Evolutionary conservation across 2,329 filamentous ascomycete genomes (phyloP).

Genomic region (Boeremia exigua): DNA sequence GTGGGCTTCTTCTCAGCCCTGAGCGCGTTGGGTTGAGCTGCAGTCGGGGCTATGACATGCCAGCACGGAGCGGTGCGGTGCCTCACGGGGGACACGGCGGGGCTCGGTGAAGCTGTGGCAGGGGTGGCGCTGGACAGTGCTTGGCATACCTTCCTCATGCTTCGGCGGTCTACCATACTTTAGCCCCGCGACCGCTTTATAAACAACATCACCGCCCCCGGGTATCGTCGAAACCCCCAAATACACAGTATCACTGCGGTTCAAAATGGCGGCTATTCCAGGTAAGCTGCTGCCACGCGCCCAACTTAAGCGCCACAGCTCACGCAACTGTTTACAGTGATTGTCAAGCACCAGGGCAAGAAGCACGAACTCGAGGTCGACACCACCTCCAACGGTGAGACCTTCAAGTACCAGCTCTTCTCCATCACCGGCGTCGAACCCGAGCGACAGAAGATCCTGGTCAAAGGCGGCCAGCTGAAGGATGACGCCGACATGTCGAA

Average conservation of each 20-base stretch:
- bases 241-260: slow-evolving; percentile 7
- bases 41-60: slow-evolving; percentile 39
- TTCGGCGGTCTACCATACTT: slow-evolving; percentile 36
- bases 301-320: slow-evolving; percentile 20
- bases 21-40: slow-evolving; percentile 23
- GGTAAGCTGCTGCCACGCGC: slow-evolving; percentile 25
- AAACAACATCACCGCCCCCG: slow-evolving; percentile 22
- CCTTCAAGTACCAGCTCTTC: slow-evolving; percentile 94
- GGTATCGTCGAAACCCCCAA: not conserved
- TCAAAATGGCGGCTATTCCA: slow-evolving; percentile 47
- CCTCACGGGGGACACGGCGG: slow-evolving; percentile 21
- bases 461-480: slow-evolving; percentile 94
- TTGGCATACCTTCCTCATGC: slow-evolving; percentile 34
- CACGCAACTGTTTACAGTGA: slow-evolving; percentile 62
- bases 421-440: slow-evolving; percentile 96
- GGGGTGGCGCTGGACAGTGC: slow-evolving; percentile 16
- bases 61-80: slow-evolving; percentile 35
- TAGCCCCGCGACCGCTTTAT: slow-evolving; percentile 38
- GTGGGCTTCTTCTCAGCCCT: slow-evolving; percentile 27
- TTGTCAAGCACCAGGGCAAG: slow-evolving; percentile 94
- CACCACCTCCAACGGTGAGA: slow-evolving; percentile 80
- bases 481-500: slow-evolving; percentile 88
- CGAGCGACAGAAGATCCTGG: slow-evolving; percentile 91
- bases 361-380: slow-evolving; percentile 95
- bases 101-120: slow-evolving; percentile 34